These are phyloP conservation scores for Ajuga reptans DNA, from an alignment of 305 asterid species.

Conservation along the genomic window DNA sequence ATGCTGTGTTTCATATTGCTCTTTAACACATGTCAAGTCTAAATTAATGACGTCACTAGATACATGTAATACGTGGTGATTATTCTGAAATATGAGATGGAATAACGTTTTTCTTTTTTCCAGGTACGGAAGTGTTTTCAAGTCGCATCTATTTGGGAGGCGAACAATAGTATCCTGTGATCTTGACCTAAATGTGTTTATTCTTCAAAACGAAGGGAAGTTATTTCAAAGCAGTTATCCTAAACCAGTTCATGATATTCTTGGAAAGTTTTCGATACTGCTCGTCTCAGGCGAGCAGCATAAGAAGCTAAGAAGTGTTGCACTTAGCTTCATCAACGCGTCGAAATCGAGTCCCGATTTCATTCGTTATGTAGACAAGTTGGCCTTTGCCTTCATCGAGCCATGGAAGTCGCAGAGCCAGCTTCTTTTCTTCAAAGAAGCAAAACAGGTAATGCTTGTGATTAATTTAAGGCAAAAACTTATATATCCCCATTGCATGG, in stretches of 20 bases:
- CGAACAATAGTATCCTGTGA: slow-evolving; percentile 75
- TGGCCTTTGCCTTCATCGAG: slow-evolving; percentile 24
- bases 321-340: slow-evolving; percentile 38
- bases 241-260: slow-evolving; percentile 45
- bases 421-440: slow-evolving; percentile 40
- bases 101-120: no score
- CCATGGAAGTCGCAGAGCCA: slow-evolving; percentile 33
- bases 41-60: no score
- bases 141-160: slow-evolving; percentile 53
- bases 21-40: no score
- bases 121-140: slow-evolving; percentile 64
- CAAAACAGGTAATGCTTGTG: slow-evolving; percentile 41
- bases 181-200: slow-evolving; percentile 40
- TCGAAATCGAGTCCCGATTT: slow-evolving; percentile 38
- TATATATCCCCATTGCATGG: no score
- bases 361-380: slow-evolving; percentile 26
- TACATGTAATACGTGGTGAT: no score
- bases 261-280: slow-evolving; percentile 49
- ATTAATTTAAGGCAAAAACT: no score
- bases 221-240: slow-evolving; percentile 57
- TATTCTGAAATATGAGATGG: no score
- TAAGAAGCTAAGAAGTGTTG: slow-evolving; percentile 40
- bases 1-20: no score
- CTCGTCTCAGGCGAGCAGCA: slow-evolving; percentile 51
- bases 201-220: slow-evolving; percentile 63